Conservation (phyloP, 1,284 basidiomycete species). For the Golubevia sp. region DNA sequence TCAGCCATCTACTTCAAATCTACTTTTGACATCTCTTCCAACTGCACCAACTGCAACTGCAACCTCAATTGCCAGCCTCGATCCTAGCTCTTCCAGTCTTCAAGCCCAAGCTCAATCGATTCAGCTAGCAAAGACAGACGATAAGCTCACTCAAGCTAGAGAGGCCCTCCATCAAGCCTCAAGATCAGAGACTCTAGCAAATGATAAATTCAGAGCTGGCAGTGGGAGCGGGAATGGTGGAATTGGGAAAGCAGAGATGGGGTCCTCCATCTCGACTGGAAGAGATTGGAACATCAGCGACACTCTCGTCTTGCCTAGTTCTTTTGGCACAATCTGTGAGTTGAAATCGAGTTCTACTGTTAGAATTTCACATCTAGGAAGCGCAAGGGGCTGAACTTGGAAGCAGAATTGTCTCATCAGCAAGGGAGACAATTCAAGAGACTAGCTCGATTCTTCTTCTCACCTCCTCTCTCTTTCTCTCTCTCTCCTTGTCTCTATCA, state of each 20-base stretch:
- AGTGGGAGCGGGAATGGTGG: not conserved
- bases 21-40: too few species aligned
- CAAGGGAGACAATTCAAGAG: too few species aligned
- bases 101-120: too few species aligned
- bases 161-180: not conserved
- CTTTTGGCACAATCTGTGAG: slow-evolving; percentile 28
- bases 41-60: too few species aligned
- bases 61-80: too few species aligned
- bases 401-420: not conserved
- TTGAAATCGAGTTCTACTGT: not conserved
- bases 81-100: too few species aligned
- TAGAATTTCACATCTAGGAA: not conserved
- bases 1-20: too few species aligned
- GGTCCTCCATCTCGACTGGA: not conserved
- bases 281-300: slow-evolving; percentile 14
- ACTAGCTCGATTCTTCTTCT: too few species aligned
- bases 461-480: too few species aligned
- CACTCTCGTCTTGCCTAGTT: slow-evolving; percentile 22
- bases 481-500: not conserved
- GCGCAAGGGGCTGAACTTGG: not conserved
- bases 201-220: not conserved
- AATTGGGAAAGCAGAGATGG: not conserved
- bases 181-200: not conserved
- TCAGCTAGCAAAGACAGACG: too few species aligned
- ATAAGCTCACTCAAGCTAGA: not conserved